A percentile compares a stretch with the other conserved stretches of the same genome.
These are phyloP conservation scores for Ceratopteris richardii DNA, from an alignment of 75 land plant species.

Conservation along the genomic window DNA sequence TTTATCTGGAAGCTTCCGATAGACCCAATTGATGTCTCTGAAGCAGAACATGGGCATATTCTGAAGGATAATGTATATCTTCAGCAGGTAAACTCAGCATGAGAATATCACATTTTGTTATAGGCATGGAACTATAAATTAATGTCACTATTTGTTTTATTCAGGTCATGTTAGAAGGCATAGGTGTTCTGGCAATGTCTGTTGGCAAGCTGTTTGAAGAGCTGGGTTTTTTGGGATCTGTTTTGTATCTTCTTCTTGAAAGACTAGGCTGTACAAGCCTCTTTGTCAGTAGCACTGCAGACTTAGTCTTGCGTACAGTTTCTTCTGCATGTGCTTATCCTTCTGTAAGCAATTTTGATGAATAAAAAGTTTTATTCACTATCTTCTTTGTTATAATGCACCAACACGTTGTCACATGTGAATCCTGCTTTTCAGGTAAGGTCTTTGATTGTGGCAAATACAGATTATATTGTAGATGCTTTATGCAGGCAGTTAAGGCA, in stretches of 20 bases:
- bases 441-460: conserved; percentile 63
- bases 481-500: conserved; percentile 84
- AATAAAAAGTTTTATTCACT: not conserved
- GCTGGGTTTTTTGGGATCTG: conserved; percentile 63
- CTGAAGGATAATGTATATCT: conserved; percentile 64
- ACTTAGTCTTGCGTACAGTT: conserved; percentile 49
- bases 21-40: conserved; percentile 15
- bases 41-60: conserved; percentile 25
- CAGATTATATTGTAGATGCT: conserved; percentile 90
- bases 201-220: conserved; percentile 56
- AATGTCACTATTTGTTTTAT: not conserved
- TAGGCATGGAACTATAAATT: too few relatives aligned
- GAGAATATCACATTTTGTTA: too few relatives aligned
- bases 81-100: conserved; percentile 52
- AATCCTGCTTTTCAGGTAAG: conserved; percentile 70
- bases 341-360: conserved; percentile 38
- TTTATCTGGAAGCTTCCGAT: conserved; percentile 81
- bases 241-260: conserved; percentile 66
- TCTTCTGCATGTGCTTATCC: conserved; percentile 47
- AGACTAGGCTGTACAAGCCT: conserved; percentile 61
- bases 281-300: conserved; percentile 52
- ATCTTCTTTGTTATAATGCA: too few relatives aligned
- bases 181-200: conserved; percentile 66
- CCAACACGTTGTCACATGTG: too few relatives aligned
- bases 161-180: conserved; percentile 87